phyloP scores from a whole-genome alignment of 352 stramenopile genomes.

The Phytophthora foliorum region DNA sequence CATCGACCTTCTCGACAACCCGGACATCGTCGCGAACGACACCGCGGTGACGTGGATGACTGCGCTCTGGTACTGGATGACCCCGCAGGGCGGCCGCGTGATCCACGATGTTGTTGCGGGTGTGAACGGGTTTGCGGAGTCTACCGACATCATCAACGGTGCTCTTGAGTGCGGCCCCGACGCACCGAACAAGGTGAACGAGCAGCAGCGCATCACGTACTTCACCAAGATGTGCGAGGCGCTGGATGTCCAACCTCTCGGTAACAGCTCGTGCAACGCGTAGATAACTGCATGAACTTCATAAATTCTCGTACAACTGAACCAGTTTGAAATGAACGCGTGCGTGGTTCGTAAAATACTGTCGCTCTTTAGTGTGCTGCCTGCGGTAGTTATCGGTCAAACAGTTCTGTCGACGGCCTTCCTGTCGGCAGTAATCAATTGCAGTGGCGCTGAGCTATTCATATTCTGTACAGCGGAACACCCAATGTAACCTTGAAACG shows the following conservation, averaged over 20 bases:
- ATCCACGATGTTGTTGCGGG: slow-evolving; percentile 56
- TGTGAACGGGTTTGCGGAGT: slow-evolving; percentile 47
- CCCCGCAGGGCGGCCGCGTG: slow-evolving; percentile 44
- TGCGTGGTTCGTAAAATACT: no score
- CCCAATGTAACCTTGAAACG: no score
- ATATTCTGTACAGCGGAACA: no score
- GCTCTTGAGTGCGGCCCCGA: slow-evolving; percentile 50
- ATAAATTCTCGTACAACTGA: background rate
- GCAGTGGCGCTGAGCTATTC: no score
- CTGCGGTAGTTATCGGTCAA: no score
- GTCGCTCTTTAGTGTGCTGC: no score
- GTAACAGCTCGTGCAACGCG: slow-evolving; percentile 48
- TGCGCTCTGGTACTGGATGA: slow-evolving; percentile 68
- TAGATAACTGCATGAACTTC: slow-evolving; percentile 16
- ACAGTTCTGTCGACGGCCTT: no score
- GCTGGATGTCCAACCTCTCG: slow-evolving; percentile 41
- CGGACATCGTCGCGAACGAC: slow-evolving; percentile 51
- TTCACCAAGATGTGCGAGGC: slow-evolving; percentile 40
- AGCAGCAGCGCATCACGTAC: slow-evolving; percentile 48
- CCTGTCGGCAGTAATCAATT: no score
- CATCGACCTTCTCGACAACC: slow-evolving; percentile 50
- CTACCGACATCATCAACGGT: slow-evolving; percentile 63
- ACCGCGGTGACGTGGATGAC: slow-evolving; percentile 53
- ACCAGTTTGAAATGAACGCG: no score
- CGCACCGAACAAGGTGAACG: slow-evolving; percentile 45